phyloP scores from a whole-genome alignment of 345 rosid genomes.

The Raphanus sativus region DNA sequence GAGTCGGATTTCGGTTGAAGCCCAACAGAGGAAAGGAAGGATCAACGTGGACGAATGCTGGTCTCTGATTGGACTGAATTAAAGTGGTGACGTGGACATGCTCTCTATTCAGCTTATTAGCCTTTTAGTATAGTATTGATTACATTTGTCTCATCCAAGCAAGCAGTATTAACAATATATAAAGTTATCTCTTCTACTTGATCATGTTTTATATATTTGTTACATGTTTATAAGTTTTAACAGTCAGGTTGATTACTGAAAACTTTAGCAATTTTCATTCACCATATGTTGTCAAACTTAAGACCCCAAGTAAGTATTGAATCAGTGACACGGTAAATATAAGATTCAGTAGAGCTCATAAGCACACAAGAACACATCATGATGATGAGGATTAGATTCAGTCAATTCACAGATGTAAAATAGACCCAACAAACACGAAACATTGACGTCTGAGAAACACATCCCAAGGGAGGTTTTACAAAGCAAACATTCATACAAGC shows the following conservation, averaged over 20 bases:
- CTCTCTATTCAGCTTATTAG: too few relatives aligned
- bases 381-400: not conserved
- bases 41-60: too few relatives aligned
- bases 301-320: not conserved
- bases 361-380: not conserved
- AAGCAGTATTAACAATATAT: not conserved
- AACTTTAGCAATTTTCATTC: not conserved
- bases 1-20: too few relatives aligned
- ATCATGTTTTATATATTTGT: not conserved
- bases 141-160: not conserved
- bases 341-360: not conserved
- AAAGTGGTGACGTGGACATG: too few relatives aligned
- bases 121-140: too few relatives aligned
- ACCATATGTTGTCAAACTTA: not conserved
- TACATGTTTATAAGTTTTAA: too few relatives aligned
- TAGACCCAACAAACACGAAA: not conserved
- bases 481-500: not conserved
- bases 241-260: not conserved
- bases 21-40: too few relatives aligned
- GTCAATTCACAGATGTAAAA: not conserved
- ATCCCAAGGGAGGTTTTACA: not conserved
- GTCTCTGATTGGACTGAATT: too few relatives aligned
- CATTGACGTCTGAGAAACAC: not conserved
- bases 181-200: not conserved
- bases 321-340: not conserved